Percentiles rank a stretch among this genome's conserved stretches.
Evolutionary conservation across 169 alveolate species (phyloP).

Genomic region (Cryptosporidium felis): DNA sequence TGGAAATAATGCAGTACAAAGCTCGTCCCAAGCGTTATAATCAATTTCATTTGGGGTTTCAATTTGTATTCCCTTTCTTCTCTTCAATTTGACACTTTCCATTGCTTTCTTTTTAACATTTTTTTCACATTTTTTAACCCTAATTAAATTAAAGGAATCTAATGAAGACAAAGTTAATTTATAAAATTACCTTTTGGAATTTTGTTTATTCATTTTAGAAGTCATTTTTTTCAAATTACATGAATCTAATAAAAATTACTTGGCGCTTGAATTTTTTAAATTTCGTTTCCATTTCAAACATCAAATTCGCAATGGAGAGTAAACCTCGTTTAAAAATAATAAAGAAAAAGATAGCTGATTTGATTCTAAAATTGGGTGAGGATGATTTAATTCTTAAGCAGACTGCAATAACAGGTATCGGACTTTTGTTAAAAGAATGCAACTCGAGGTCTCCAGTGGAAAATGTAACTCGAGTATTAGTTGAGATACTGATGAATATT

Average conservation of each 20-base stretch:
- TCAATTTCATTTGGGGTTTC: conserved; percentile 15
- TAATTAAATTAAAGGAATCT: no score
- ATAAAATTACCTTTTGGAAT: no score
- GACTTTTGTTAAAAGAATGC: conserved; percentile 3
- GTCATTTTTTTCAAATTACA: no score
- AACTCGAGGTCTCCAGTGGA: conserved; percentile 21
- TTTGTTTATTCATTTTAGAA: no score
- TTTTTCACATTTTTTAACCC: not conserved
- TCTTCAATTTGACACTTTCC: not conserved
- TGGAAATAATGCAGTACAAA: conserved; percentile 10
- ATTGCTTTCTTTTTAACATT: not conserved
- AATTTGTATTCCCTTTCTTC: conserved; percentile 16
- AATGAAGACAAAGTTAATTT: no score
- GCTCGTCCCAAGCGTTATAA: conserved; percentile 38
- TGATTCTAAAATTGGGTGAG: conserved; percentile 4
- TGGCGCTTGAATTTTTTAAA: conserved; percentile 3
- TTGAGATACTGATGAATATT: conserved; percentile 28
- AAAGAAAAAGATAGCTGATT: conserved; percentile 8
- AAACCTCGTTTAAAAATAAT: not conserved
- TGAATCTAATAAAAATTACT: not conserved
- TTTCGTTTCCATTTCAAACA: not conserved
- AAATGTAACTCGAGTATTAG: conserved; percentile 14
- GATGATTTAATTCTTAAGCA: conserved; percentile 27
- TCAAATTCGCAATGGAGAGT: not conserved
- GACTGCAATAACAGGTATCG: conserved; percentile 31